phyloP scores from a whole-genome alignment of 1,284 basidiomycete genomes.

The Tremellales sp. region DNA sequence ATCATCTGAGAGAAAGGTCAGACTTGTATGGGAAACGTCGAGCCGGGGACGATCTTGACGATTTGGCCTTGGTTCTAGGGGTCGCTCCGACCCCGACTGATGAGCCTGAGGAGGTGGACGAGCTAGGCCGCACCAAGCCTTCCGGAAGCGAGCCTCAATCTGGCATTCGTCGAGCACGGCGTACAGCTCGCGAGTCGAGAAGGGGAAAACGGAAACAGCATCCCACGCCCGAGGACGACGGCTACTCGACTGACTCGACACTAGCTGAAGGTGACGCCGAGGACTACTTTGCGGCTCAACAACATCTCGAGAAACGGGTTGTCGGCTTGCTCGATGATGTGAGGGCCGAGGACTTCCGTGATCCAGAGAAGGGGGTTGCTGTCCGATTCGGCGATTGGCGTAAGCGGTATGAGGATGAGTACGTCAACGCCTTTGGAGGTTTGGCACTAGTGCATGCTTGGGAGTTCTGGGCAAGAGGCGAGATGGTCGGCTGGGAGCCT shows the following conservation, averaged over 20 bases:
- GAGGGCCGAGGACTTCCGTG: conserved; percentile 74
- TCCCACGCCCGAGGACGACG: conserved; percentile 60
- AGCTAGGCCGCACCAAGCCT: conserved; percentile 55
- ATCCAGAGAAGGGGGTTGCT: conserved; percentile 69
- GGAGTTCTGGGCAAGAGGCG: conserved; percentile 91
- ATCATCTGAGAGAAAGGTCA: conserved; percentile 68
- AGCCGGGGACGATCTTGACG: conserved; percentile 71
- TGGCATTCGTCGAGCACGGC: conserved; percentile 55
- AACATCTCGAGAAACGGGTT: conserved; percentile 56
- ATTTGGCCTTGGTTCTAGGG: conserved; percentile 71
- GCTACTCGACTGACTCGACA: conserved; percentile 78
- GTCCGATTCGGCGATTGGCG: conserved; percentile 78
- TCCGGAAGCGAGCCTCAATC: conserved; percentile 48
- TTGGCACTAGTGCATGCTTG: conserved; percentile 83
- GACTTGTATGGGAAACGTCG: conserved; percentile 67
- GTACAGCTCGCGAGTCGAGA: conserved; percentile 52
- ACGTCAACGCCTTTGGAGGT: conserved; percentile 83
- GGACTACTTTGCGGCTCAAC: conserved; percentile 66
- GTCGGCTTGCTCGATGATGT: conserved; percentile 69
- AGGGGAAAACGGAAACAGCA: conserved; percentile 55
- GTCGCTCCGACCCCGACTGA: conserved; percentile 49
- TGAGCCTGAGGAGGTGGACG: conserved; percentile 55
- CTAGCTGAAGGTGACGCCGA: conserved; percentile 60
- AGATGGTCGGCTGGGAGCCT: conserved; percentile 82
- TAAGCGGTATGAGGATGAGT: conserved; percentile 69